Evolutionary conservation across 345 rosid species (phyloP), one percentile per base, ranked within the genome.

Genomic region (Cardamine occulta): DNA sequence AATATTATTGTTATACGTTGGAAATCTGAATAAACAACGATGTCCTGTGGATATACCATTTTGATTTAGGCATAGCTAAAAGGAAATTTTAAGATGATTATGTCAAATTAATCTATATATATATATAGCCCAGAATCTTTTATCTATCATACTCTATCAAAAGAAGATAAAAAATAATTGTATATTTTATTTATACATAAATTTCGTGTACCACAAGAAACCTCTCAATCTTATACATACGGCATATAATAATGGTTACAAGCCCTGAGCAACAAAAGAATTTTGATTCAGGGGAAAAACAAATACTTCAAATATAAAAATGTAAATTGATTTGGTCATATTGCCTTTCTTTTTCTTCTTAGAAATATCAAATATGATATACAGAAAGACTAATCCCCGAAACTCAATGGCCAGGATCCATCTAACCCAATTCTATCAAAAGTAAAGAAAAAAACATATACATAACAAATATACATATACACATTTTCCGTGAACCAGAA

Each of bases 331-430:
- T 60, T 49, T 60, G 35, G 62, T 26, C 29, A 69, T 31, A 49
- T n/a, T 54, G 18, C 19, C 39, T 66, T 35, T 40, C 4, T 21
- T 12, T 2, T 8, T 53, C 15, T 18, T 18, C 62, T 39, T 54
- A 1, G 9, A 56, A 13, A 28, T 40, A 60, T 19, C 10, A 60
- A 49, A 61, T 69, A 75, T 48, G 26, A 5, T 39, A 40, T 29
- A 51, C 56, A 69, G 40, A 70, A 55, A 55, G 10, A 44, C 58
- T 53, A 62, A 69, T 61, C 70, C 56, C 40, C 51, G 45, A 40
- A 21, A 61, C 39, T 17, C 65, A 68, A 48, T 71, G 77, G 73
- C 15, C 68, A 77, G 73, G 77, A 65, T 72, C 56, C 48, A 29
- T 18, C 54, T 47, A 57, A 49, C 48, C 66, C 53, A 65, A 77